Evolutionary conservation across 805 yeast species (phyloP).

Genomic region (Kuraishia hungarica): DNA sequence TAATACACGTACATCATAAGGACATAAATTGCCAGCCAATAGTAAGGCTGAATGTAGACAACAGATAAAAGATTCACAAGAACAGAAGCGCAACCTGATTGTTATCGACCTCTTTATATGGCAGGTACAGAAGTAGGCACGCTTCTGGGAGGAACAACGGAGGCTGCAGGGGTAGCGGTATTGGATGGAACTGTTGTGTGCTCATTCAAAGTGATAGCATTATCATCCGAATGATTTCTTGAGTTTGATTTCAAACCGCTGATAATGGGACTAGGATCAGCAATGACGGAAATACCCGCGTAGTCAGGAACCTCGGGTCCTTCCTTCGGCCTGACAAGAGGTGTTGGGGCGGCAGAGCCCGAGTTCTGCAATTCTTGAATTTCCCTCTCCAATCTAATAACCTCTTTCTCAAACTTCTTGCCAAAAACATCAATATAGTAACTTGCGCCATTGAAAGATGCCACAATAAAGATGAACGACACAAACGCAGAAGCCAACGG

Average conservation of each 20-base stretch:
- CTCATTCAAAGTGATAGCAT: not conserved
- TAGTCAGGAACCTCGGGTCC: not conserved
- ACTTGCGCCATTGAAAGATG: slow-evolving; percentile 91
- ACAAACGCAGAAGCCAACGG: slow-evolving; percentile 61
- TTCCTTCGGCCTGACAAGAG: not conserved
- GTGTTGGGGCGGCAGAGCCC: not conserved
- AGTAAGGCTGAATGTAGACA: not conserved
- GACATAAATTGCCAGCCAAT: not conserved
- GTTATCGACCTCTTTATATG: not conserved
- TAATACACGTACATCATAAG: not conserved
- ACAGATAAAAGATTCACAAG: not conserved
- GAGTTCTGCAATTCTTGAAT: slow-evolving; percentile 48
- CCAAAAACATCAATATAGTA: slow-evolving; percentile 92
- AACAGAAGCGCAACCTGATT: too few relatives aligned
- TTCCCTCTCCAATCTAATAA: slow-evolving; percentile 59
- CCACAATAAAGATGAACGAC: slow-evolving; percentile 63
- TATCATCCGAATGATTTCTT: not conserved
- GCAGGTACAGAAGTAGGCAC: not conserved
- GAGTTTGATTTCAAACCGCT: not conserved
- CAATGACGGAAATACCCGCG: not conserved
- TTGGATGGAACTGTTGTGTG: not conserved
- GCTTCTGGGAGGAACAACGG: not conserved
- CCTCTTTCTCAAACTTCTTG: slow-evolving; percentile 80
- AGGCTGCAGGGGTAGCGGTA: not conserved
- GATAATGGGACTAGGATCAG: not conserved